These are phyloP conservation scores for Excoecaria agallocha DNA, from an alignment of 345 rosid genomes.

Conservation along the genomic window DNA sequence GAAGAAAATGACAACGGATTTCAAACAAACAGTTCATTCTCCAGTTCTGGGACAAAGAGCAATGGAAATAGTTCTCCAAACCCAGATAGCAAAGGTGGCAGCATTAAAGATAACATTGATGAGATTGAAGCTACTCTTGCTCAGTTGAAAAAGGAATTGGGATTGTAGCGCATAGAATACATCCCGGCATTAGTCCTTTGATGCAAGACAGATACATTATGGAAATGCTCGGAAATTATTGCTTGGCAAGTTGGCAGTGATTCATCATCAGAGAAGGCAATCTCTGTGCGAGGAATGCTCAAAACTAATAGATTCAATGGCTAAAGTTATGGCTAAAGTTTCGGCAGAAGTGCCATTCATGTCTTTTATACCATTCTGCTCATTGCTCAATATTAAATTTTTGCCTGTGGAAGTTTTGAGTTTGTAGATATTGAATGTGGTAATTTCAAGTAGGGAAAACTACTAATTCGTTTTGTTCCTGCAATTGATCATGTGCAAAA, in stretches of 20 bases:
- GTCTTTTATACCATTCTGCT: too few relatives aligned
- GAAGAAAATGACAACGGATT: constrained; percentile 26
- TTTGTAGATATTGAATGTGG: too few relatives aligned
- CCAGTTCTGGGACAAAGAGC: constrained; percentile 26
- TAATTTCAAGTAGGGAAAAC: too few relatives aligned
- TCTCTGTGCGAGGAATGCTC: neutral
- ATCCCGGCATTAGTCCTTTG: neutral
- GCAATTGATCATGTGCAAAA: too few relatives aligned
- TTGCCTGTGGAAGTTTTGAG: too few relatives aligned
- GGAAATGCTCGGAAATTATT: neutral
- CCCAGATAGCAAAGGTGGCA: constrained; percentile 41
- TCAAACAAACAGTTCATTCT: constrained; percentile 22
- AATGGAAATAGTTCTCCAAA: constrained; percentile 26
- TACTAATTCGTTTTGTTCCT: too few relatives aligned
- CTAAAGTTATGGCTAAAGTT: too few relatives aligned
- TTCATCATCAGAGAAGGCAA: neutral
- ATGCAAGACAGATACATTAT: neutral
- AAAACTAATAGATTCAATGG: neutral
- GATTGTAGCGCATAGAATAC: constrained; percentile 41
- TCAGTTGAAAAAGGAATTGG: constrained; percentile 77
- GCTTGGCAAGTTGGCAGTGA: neutral
- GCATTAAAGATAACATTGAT: constrained; percentile 69
- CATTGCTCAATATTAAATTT: too few relatives aligned
- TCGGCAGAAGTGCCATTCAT: too few relatives aligned
- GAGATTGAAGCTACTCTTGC: constrained; percentile 93